Base-by-base conservation (phyloP, 192 early-diverging fungal genomes). In the Chytriomyces sp. region DNA sequence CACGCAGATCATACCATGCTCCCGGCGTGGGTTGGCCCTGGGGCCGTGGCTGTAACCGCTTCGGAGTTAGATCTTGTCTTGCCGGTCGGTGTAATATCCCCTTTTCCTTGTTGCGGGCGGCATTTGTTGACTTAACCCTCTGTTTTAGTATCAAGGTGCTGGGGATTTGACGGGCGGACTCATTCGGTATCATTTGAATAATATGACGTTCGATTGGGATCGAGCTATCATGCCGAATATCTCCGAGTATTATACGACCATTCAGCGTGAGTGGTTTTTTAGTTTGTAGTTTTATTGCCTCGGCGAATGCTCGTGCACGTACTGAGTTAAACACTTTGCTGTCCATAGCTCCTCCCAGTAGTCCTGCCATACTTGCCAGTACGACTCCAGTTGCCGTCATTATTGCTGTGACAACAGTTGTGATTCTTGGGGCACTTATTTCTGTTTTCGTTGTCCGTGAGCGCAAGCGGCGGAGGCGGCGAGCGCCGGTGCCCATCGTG, bases 191-290 rank as follows among this genome's bases (percentile, higher is more conserved):
- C 26, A 55, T 34, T n/a, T 55, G 25, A 33, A 6, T 5, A 55
- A 68, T 55, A 25, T 5, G n/a, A 36, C 52, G 1, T 26, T 68
- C 3, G 32, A 53, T 5, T 52, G 33, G 10, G 28, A 28, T 6
- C 19, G 10, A 17, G 44, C 65, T 7, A 14, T 14, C 3, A 19
- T 1, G 19, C 52, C 52, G 17, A 68, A 68, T 26, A 55, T 68
- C 36, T 55, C 10, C 10, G 65, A 68, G n/a, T 68, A 55, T 39
- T 55, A 68, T 28, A 58, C 19, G n/a, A n/a, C 17, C 10, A 25
- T 31, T n/a, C 62, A 64, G 49, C 19, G 62, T 64, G 31, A 64
- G 39, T 44, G 7, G 41, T 44, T 44, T 44, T 44, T 44, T 8
- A 7, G 7, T 44, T 44, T 44, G 8, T 44, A n/a, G n/a, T n/a